Base-by-base conservation (phyloP, 345 rosid genomes). In the Aquilaria malaccensis region DNA sequence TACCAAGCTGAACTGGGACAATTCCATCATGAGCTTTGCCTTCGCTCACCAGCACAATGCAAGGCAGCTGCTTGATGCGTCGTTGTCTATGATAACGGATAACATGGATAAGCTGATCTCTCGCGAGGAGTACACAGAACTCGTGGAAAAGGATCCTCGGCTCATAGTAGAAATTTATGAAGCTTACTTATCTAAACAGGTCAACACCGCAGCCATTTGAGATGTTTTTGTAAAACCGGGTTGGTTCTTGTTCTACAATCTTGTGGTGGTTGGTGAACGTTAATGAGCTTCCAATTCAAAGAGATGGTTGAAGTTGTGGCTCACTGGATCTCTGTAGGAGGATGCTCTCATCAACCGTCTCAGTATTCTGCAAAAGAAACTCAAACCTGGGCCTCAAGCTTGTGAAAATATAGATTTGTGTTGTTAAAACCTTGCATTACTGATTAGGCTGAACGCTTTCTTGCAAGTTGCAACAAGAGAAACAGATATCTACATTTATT, bases 11-110 rank as follows among this genome's bases (percentile, higher is more conserved):
- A 89, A 72, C 67, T 79, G 84, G 85, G 88, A 93, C 62, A 93
- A 84, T 51, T 84, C 86, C 6, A 74, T 93, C 41, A 67, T 88
- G 83, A 82, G 73, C 66, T 89, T 85, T 61, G 87, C 88, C 45
- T 89, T 89, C 67, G 97, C 97, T 4, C 91, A 84, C 72, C 97
- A 84, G 84, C 89, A 92, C 71, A 75, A 79, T 7, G 91, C 98
- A 0, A 83, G 84, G 59, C 83, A 75, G 45, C 54, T 92, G 73
- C 78, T 77, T 30, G 91, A 89, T 63, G 73, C 87, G 10, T 74
- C 98, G 0, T 62, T 93, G 71, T 78, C 84, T 0, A 59, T 82
- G 66, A 89, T 93, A 66, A 84, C 68, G 0, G 88, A 82, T 45
- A 82, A 87, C 75, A 93, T 93, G 94, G 97, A 84, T 43, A 93